phyloP scores from a whole-genome alignment of 345 rosid species.

The Luvunga scandens region DNA sequence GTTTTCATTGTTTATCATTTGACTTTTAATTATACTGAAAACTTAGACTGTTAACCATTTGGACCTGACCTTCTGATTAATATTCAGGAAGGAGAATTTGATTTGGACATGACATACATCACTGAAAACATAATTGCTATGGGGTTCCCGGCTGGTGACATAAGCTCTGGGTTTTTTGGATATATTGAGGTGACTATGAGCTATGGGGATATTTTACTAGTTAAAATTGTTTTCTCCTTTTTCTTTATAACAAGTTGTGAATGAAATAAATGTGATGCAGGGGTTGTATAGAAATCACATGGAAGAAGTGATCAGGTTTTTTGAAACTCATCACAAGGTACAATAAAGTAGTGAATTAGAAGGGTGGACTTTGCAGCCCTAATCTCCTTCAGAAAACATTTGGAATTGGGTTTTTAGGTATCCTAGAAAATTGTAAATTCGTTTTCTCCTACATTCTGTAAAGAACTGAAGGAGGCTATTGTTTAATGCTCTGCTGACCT shows the following conservation, averaged over 20 bases:
- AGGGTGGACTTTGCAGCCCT: not conserved
- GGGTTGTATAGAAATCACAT: conserved; percentile 88
- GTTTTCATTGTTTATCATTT: not conserved
- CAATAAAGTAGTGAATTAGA: not conserved
- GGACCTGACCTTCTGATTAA: conserved; percentile 12
- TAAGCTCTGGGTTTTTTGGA: conserved; percentile 89
- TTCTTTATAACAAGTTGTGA: not conserved
- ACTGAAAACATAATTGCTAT: conserved; percentile 80
- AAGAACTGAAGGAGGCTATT: not conserved
- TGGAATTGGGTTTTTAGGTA: not conserved
- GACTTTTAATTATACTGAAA: not conserved
- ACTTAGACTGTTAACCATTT: not conserved
- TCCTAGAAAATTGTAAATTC: not conserved
- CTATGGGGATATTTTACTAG: conserved; percentile 9
- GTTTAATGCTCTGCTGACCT: not conserved
- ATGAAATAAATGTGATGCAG: conserved; percentile 41
- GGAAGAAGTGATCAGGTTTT: conserved; percentile 93
- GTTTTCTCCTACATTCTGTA: not conserved
- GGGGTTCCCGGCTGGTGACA: conserved; percentile 97
- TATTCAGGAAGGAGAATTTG: conserved; percentile 82
- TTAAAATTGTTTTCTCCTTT: not conserved
- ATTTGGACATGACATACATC: conserved; percentile 64
- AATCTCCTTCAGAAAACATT: not conserved
- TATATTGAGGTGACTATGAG: conserved; percentile 65
- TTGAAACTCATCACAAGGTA: conserved; percentile 93